Conservation (phyloP, 169 alveolate genomes). For the Theileria annulata region DNA sequence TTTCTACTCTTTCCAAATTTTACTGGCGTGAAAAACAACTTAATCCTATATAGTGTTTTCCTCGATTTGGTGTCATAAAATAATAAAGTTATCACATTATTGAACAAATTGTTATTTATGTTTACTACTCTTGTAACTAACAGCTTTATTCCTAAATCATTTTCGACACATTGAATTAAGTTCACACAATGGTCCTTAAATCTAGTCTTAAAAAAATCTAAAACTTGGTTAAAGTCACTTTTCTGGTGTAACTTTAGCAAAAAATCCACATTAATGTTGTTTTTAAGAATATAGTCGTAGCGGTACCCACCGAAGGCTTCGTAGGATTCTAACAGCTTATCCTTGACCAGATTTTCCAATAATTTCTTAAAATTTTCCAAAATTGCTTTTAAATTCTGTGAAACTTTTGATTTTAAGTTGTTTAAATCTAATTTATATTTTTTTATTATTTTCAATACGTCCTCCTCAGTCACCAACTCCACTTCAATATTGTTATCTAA, state of each 20-base stretch:
- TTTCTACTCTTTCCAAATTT: neutral
- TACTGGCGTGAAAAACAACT: neutral
- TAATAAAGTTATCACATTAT: neutral
- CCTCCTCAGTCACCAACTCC: constrained; percentile 5
- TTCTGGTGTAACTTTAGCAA: neutral
- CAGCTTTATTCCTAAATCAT: neutral
- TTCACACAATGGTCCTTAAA: neutral
- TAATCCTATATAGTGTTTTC: neutral
- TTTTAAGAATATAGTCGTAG: neutral
- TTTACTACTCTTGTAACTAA: neutral
- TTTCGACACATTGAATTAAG: neutral
- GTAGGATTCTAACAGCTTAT: constrained; percentile 2
- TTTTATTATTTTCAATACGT: neutral
- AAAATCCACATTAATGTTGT: constrained; percentile 4
- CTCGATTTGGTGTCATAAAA: neutral
- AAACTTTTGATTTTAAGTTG: neutral
- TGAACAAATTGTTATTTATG: neutral
- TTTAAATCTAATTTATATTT: neutral
- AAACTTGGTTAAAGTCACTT: neutral
- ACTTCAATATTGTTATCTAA: neutral
- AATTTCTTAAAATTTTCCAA: neutral
- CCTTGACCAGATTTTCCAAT: neutral
- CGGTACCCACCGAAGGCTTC: constrained; percentile 1
- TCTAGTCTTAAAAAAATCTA: neutral
- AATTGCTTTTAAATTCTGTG: neutral